Percentiles rank a stretch among this genome's conserved stretches.
Evolutionary conservation across 2,329 filamentous ascomycete genomes (phyloP).

Genomic region (Pseudocercospora eumusae): DNA sequence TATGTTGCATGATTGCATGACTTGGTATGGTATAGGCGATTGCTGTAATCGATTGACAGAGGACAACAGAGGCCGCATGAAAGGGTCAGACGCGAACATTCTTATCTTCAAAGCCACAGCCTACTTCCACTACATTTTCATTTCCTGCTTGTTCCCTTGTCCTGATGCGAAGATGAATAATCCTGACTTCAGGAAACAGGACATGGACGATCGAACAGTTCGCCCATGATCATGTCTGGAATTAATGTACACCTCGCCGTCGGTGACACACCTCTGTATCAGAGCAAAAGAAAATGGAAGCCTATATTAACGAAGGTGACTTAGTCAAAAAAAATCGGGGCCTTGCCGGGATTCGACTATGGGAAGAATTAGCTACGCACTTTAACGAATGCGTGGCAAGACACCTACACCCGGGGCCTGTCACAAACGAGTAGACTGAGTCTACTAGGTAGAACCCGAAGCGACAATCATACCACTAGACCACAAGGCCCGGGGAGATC

Average conservation of each 20-base stretch:
- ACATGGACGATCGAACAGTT: not conserved
- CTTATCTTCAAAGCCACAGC: not conserved
- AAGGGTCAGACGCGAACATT: not conserved
- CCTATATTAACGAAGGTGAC: no score
- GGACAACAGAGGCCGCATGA: not conserved
- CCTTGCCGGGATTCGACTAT: conserved; percentile 27
- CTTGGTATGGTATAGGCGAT: not conserved
- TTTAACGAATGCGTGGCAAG: no score
- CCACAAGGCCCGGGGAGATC: no score
- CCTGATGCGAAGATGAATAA: no score
- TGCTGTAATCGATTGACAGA: not conserved
- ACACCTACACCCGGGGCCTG: conserved; percentile 29
- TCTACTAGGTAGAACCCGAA: conserved; percentile 28
- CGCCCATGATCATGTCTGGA: no score
- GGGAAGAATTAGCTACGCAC: no score
- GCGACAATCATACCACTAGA: conserved; percentile 28
- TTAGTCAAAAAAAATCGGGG: no score
- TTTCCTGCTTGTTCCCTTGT: not conserved
- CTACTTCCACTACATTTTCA: not conserved
- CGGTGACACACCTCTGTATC: no score
- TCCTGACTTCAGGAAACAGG: not conserved
- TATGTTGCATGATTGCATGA: conserved; percentile 5
- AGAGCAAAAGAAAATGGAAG: no score
- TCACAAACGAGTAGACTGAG: conserved; percentile 27
- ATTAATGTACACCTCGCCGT: no score